phyloP scores from a whole-genome alignment of 2,329 filamentous ascomycete genomes.

The Thermomyces lanuginosus region DNA sequence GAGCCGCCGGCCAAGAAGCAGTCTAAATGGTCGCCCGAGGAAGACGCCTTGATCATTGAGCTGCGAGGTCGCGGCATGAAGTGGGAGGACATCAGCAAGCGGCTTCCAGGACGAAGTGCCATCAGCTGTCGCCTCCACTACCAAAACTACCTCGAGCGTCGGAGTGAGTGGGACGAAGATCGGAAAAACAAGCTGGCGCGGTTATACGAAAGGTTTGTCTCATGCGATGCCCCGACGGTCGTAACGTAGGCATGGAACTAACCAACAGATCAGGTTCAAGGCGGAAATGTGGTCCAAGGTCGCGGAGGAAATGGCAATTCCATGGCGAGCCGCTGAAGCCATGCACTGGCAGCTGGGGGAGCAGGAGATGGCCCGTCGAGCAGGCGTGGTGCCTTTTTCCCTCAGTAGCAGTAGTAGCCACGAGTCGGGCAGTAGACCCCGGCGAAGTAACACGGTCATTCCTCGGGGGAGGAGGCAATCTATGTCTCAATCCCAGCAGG shows the following conservation, averaged over 20 bases:
- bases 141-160: conserved; percentile 88
- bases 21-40: conserved; percentile 89
- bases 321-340: conserved; percentile 87
- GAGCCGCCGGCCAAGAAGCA: conserved; percentile 75
- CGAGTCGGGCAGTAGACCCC: conserved; percentile 29
- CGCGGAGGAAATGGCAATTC: conserved; percentile 84
- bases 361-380: conserved; percentile 80
- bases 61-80: conserved; percentile 86
- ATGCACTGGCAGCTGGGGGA: conserved; percentile 98
- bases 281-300: conserved; percentile 96
- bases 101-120: conserved; percentile 73
- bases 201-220: conserved; percentile 75
- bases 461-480: conserved; percentile 26
- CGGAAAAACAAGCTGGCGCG: conserved; percentile 92
- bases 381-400: conserved; percentile 74
- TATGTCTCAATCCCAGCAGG: conserved; percentile 13
- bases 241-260: conserved; percentile 3
- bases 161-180: conserved; percentile 93
- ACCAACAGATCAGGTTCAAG: conserved; percentile 57
- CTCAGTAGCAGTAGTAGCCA: conserved; percentile 40
- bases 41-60: conserved; percentile 87
- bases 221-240: conserved; percentile 4
- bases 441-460: conserved; percentile 23
- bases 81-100: conserved; percentile 95
- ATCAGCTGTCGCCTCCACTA: conserved; percentile 92